Conservation (phyloP, 164 flowering plant genomes). For the Platanus orientalis region DNA sequence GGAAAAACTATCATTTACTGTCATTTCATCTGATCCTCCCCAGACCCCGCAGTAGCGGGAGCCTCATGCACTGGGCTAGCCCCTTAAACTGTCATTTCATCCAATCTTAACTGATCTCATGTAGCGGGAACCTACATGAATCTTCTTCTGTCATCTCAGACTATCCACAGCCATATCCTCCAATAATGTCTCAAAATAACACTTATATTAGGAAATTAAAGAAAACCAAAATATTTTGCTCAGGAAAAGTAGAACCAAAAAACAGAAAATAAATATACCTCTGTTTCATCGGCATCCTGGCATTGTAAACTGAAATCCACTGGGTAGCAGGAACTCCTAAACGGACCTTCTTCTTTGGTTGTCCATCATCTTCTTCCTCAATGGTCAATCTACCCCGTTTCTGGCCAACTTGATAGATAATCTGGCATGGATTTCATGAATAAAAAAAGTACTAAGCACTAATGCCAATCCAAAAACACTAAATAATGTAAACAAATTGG, state of each 20-base stretch:
- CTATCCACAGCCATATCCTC: not conserved
- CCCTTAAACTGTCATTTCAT: no score
- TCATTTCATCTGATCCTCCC: no score
- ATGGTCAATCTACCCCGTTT: constrained; percentile 68
- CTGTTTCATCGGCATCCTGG: constrained; percentile 77
- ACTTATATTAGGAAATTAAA: not conserved
- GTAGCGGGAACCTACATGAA: no score
- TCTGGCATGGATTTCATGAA: constrained; percentile 23
- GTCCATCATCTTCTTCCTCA: constrained; percentile 76
- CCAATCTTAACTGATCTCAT: no score
- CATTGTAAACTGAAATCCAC: constrained; percentile 89
- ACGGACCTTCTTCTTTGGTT: constrained; percentile 76
- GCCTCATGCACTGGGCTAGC: no score
- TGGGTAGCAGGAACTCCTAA: constrained; percentile 89
- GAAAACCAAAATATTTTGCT: not conserved
- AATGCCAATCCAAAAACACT: not conserved
- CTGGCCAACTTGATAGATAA: constrained; percentile 79
- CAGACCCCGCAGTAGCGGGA: no score
- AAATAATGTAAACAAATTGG: no score
- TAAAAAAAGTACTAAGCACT: not conserved
- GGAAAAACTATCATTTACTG: no score
- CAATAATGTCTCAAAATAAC: not conserved
- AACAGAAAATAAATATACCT: constrained; percentile 35
- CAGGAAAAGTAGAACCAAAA: not conserved
- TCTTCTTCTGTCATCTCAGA: not conserved